phyloP scores from a whole-genome alignment of 116 monocot species.

The Cymodocea nodosa region DNA sequence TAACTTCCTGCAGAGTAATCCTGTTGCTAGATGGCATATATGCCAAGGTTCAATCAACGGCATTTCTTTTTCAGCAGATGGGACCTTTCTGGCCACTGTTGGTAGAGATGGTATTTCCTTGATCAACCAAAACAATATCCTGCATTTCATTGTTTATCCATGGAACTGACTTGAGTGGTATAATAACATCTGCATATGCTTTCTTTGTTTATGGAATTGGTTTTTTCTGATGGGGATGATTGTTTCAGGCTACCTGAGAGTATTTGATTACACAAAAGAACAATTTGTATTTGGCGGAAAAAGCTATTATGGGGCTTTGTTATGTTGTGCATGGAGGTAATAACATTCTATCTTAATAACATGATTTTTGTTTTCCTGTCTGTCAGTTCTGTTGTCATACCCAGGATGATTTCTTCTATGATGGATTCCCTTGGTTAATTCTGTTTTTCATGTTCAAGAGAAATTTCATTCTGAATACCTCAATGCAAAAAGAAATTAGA shows the following conservation, averaged over 20 bases:
- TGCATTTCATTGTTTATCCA: background rate
- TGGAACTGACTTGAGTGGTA: no score
- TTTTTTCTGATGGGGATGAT: background rate
- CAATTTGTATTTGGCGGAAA: slow-evolving; percentile 83
- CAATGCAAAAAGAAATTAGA: no score
- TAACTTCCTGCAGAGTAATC: slow-evolving; percentile 61
- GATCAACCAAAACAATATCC: background rate
- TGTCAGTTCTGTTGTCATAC: no score
- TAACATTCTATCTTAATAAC: background rate
- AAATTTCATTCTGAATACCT: no score
- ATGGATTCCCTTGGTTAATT: no score
- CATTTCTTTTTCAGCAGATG: slow-evolving; percentile 89
- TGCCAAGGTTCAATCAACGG: slow-evolving; percentile 91
- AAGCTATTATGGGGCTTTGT: slow-evolving; percentile 94
- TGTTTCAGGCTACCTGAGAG: slow-evolving; percentile 78
- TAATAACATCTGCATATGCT: background rate
- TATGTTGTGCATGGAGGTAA: slow-evolving; percentile 98
- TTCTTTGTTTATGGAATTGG: slow-evolving; percentile 5
- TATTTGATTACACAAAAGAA: slow-evolving; percentile 79
- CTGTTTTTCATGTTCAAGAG: no score
- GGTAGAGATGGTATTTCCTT: slow-evolving; percentile 77
- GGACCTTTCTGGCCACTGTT: slow-evolving; percentile 76
- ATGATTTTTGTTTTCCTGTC: no score
- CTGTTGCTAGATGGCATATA: slow-evolving; percentile 90
- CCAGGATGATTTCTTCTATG: no score